Base-by-base conservation (phyloP, 2,329 filamentous ascomycete genomes). In the Fonsecaea monophora region DNA sequence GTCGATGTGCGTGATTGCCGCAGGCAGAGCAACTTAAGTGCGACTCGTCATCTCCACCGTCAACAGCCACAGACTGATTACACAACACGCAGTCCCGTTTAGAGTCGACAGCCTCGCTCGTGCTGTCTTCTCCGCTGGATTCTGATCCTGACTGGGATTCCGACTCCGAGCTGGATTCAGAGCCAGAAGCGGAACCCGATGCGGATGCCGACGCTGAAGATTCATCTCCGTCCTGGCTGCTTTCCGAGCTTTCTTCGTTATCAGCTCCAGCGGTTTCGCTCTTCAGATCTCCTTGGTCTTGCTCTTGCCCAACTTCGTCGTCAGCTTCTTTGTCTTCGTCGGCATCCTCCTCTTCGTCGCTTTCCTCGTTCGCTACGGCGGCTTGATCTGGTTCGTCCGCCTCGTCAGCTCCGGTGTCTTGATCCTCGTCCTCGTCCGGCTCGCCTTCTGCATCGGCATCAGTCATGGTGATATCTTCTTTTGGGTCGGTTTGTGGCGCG, bases 1-100 rank as follows among this genome's bases (percentile, higher is more conserved):
- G 90, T 78, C 90, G 89, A 82, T 98, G 94, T 75, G 93, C 94
- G 79, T 92, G 91, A 76, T 94, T 91, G 71, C 89, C 89, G 79
- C 94, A 98, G 70, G 87, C 84, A 67, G 83, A 83, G 78, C 94
- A 97, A 60, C 89, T 82, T 67, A 97, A 82, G 77, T 90, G 92
- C 66, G 89, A 84, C 71, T 92, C 90, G 70, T 86, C 89, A 1
- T 92, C 91, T 73, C 94, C 92, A 70, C 94, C 85, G 62, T 95
- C 60, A 13, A 57, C 42, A 45, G 34, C 91, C 79, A 96, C 92
- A 71, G 91, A 89, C 76, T 92, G 85, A 64, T 89, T 88, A 80
- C 94, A 97, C 74, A 94, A 96, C 71, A 92, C 90, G 80, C 78
- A 70, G 60, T 64, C 60, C 67, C 65, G 66, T 34, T 62, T 55